Percentiles rank a stretch among this genome's conserved stretches.
Evolutionary conservation across 75 land plant species (phyloP).

Genomic region (Larix kaempferi): DNA sequence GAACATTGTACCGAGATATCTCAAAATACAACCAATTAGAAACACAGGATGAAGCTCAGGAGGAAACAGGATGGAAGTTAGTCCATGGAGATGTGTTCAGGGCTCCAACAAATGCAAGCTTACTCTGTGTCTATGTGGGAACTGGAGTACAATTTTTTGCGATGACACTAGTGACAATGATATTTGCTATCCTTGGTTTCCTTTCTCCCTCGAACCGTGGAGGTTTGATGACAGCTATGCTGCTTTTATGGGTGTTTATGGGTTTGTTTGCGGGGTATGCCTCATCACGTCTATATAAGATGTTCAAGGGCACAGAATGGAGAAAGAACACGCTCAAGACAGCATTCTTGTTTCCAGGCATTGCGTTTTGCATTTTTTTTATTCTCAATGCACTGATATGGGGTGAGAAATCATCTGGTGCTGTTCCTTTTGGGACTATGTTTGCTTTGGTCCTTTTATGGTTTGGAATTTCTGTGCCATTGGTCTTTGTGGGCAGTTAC

Average conservation of each 20-base stretch:
- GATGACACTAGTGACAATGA: conserved; percentile 56
- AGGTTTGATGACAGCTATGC: conserved; percentile 56
- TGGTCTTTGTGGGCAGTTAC: conserved; percentile 52
- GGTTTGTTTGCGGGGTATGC: conserved; percentile 51
- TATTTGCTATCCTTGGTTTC: conserved; percentile 48
- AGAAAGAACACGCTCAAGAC: conserved; percentile 43
- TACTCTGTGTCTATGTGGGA: conserved; percentile 49
- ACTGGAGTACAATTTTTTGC: conserved; percentile 57
- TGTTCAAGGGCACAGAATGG: conserved; percentile 57
- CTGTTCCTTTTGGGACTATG: conserved; percentile 49
- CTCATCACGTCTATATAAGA: conserved; percentile 41
- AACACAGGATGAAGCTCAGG: conserved; percentile 73
- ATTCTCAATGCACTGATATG: conserved; percentile 50
- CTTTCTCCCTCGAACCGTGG: conserved; percentile 54
- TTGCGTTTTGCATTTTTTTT: conserved; percentile 35
- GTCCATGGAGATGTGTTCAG: conserved; percentile 67
- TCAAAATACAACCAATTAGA: conserved; percentile 73
- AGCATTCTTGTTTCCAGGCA: conserved; percentile 47
- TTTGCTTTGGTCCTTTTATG: conserved; percentile 48
- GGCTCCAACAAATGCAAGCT: conserved; percentile 35
- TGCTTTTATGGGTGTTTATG: conserved; percentile 53
- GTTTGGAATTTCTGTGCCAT: conserved; percentile 67
- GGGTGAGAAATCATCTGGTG: conserved; percentile 61
- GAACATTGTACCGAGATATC: conserved; percentile 74
- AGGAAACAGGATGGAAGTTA: conserved; percentile 77